A percentile compares a stretch with the other conserved stretches of the same genome.
Evolutionary conservation across 495 filamentous ascomycete species (phyloP).

Genomic region (Apodospora peruviana): DNA sequence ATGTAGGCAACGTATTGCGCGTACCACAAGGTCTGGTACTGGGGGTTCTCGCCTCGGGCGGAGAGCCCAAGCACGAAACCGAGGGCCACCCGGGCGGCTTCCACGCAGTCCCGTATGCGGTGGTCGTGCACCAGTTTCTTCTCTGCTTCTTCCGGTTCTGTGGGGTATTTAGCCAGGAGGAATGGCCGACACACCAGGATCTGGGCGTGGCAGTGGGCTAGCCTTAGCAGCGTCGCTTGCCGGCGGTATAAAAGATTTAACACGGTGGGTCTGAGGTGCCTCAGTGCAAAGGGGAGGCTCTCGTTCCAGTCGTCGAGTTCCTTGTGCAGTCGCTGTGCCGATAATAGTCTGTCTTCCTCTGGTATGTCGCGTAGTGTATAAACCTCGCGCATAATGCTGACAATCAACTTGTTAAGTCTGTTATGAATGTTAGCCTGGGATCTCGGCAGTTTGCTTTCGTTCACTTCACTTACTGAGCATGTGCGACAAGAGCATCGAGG

Average conservation of each 20-base stretch:
- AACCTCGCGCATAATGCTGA: conserved; percentile 43
- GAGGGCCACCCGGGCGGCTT: conserved; percentile 39
- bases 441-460: neutral
- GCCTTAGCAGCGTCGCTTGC: conserved; percentile 48
- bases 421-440: neutral
- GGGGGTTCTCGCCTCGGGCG: conserved; percentile 12
- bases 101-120: conserved; percentile 36
- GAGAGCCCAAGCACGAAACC: conserved; percentile 11
- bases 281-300: conserved; percentile 40
- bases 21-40: conserved; percentile 18
- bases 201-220: conserved; percentile 49
- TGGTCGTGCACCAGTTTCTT: conserved; percentile 25
- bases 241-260: conserved; percentile 48
- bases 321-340: conserved; percentile 33
- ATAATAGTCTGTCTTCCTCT: conserved; percentile 34
- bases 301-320: conserved; percentile 26
- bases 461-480: conserved; percentile 34
- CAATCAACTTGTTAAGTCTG: conserved; percentile 14
- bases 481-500: conserved; percentile 44
- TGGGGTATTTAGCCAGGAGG: conserved; percentile 23
- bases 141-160: neutral
- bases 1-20: conserved; percentile 16
- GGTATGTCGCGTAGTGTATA: conserved; percentile 41
- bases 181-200: conserved; percentile 55
- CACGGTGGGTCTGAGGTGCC: conserved; percentile 31